Evolutionary conservation across 352 stramenopile genomes (phyloP).

Genomic region (Globisporangium recalcitrans): DNA sequence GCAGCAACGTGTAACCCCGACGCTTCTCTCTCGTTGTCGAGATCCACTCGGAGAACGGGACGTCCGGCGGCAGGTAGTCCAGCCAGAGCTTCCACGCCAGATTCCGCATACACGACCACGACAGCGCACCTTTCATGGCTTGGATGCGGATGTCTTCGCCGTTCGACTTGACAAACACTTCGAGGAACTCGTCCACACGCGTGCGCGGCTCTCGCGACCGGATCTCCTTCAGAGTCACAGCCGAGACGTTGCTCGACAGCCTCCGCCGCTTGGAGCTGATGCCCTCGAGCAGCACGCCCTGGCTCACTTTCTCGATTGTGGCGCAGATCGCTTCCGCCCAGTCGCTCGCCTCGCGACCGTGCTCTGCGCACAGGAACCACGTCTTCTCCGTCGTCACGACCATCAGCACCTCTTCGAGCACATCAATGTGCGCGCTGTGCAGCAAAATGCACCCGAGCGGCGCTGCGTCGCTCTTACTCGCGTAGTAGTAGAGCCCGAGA

Average conservation of each 20-base stretch:
- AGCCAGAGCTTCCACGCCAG: conserved; percentile 74
- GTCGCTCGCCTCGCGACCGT: conserved; percentile 46
- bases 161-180: conserved; percentile 58
- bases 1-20: conserved; percentile 33
- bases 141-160: conserved; percentile 43
- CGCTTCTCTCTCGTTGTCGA: conserved; percentile 30
- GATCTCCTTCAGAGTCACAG: conserved; percentile 49
- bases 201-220: conserved; percentile 46
- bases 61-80: conserved; percentile 37
- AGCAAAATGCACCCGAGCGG: conserved; percentile 51
- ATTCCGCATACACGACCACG: conserved; percentile 70
- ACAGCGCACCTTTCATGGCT: conserved; percentile 54
- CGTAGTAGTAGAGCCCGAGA: conserved; percentile 68
- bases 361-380: conserved; percentile 73
- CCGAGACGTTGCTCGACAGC: conserved; percentile 37
- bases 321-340: conserved; percentile 60
- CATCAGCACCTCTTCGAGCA: conserved; percentile 74
- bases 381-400: conserved; percentile 70
- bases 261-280: conserved; percentile 21
- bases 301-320: conserved; percentile 45
- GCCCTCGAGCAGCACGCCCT: conserved; percentile 18
- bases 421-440: conserved; percentile 63
- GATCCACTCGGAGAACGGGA: conserved; percentile 47
- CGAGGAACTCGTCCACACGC: conserved; percentile 65
- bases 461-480: conserved; percentile 28